phyloP scores from a whole-genome alignment of 306 rosid species.

The Trichosanthes cucumerina region DNA sequence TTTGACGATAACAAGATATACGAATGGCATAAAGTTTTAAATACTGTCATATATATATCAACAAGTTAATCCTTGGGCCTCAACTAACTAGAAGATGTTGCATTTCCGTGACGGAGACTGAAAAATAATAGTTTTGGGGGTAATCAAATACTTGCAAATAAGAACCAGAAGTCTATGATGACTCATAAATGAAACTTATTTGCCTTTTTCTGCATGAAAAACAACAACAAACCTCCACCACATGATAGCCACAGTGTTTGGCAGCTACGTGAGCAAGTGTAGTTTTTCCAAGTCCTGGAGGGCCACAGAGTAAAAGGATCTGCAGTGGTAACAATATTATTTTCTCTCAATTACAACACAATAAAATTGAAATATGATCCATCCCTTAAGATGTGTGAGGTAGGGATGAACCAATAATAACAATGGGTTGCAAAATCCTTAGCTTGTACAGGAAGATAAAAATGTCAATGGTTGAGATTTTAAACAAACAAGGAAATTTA shows the following conservation, averaged over 20 bases:
- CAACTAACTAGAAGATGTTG: not conserved
- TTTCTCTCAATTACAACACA: not conserved
- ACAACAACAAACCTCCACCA: constrained; percentile 57
- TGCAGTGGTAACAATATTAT: constrained; percentile 24
- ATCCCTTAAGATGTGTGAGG: not conserved
- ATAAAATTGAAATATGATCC: not conserved
- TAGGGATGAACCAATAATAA: not conserved
- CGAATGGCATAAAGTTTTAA: not conserved
- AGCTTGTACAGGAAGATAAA: not conserved
- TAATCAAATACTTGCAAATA: not conserved
- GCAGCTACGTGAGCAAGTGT: constrained; percentile 97
- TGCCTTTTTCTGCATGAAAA: constrained; percentile 6
- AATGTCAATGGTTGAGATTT: not conserved
- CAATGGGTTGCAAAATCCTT: not conserved
- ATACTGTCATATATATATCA: not conserved
- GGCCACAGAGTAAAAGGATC: constrained; percentile 89
- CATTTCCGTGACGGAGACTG: not conserved
- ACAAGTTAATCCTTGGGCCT: not conserved
- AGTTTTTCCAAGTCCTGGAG: constrained; percentile 94
- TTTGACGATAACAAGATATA: not conserved
- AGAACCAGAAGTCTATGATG: not conserved
- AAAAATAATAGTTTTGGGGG: not conserved
- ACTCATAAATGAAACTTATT: not conserved
- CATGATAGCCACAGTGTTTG: constrained; percentile 87
- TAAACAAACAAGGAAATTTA: not conserved